A percentile compares a stretch with the other conserved stretches of the same genome.
Conservation (phyloP, 805 yeast genomes). For the Priceomyces medius region DNA sequence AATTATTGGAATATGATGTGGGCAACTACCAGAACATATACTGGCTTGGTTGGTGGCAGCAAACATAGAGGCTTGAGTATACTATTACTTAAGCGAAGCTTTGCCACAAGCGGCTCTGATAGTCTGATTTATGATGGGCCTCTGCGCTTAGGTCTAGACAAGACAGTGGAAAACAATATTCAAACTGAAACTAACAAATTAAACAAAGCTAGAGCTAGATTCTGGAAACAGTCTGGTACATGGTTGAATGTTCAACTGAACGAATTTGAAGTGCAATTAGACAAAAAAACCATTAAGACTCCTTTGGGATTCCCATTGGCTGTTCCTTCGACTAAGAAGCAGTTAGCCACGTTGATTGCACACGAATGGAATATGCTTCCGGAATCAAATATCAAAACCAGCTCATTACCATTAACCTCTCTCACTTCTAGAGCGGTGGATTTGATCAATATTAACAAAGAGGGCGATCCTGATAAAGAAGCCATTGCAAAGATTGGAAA, state of each 20-base stretch:
- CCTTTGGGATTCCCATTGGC: conserved; percentile 74
- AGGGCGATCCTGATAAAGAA: conserved; percentile 40
- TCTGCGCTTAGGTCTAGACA: conserved; percentile 22
- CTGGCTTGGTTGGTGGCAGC: neutral
- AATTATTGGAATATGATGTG: neutral
- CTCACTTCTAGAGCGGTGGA: conserved; percentile 86
- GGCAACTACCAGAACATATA: neutral
- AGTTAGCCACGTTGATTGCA: conserved; percentile 70
- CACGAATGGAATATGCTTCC: conserved; percentile 88
- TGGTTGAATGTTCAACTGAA: conserved; percentile 23
- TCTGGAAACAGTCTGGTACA: conserved; percentile 78
- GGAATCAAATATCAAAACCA: conserved; percentile 64
- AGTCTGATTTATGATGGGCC: conserved; percentile 12
- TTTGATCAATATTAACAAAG: conserved; percentile 35
- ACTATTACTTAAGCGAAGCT: neutral
- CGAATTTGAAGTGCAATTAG: conserved; percentile 60
- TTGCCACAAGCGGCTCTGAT: conserved; percentile 18
- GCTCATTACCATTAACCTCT: conserved; percentile 83
- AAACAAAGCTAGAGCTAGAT: conserved; percentile 65
- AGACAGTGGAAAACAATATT: conserved; percentile 50
- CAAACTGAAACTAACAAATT: conserved; percentile 66
- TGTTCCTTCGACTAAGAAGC: conserved; percentile 57
- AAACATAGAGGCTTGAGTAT: neutral
- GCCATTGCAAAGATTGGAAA: conserved; percentile 61
- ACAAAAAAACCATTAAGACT: conserved; percentile 74